phyloP scores from a whole-genome alignment of 2,329 filamentous ascomycete species.

The Aureobasidium sp. region DNA sequence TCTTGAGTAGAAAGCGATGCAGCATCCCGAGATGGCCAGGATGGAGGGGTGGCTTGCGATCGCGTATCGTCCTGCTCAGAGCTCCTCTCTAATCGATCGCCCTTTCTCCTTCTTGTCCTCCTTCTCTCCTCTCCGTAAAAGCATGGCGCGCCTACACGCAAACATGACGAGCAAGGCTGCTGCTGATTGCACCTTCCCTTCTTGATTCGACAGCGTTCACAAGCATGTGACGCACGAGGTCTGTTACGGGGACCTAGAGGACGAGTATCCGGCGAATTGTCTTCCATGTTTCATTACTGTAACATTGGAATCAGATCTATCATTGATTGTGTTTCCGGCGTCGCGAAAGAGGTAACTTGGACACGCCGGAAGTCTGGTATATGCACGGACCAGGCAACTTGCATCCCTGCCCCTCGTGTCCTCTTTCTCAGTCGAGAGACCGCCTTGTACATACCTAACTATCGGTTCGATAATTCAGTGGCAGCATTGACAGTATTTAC shows the following conservation, averaged over 20 bases:
- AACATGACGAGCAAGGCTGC: conserved; percentile 11
- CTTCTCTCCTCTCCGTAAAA: conserved; percentile 1
- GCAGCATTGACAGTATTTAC: too few relatives aligned
- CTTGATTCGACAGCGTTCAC: conserved; percentile 3
- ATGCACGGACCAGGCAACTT: not conserved
- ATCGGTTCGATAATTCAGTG: not conserved
- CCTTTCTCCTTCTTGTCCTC: not conserved
- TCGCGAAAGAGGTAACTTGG: not conserved
- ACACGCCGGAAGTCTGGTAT: not conserved
- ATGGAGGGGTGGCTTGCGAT: not conserved
- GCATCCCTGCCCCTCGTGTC: not conserved
- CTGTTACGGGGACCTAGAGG: not conserved
- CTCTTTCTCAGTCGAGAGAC: not conserved
- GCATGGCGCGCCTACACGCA: not conserved
- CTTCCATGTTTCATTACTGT: not conserved
- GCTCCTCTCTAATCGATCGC: too few relatives aligned
- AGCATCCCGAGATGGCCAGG: not conserved
- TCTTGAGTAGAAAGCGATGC: not conserved
- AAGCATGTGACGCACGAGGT: conserved; percentile 9
- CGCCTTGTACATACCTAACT: not conserved
- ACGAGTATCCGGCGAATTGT: not conserved
- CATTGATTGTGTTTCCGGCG: not conserved
- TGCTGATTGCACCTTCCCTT: conserved; percentile 10
- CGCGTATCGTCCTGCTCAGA: not conserved
- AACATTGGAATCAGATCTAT: not conserved